phyloP scores from a whole-genome alignment of 305 asterid species.

The Fraxinus xanthoxyloides region DNA sequence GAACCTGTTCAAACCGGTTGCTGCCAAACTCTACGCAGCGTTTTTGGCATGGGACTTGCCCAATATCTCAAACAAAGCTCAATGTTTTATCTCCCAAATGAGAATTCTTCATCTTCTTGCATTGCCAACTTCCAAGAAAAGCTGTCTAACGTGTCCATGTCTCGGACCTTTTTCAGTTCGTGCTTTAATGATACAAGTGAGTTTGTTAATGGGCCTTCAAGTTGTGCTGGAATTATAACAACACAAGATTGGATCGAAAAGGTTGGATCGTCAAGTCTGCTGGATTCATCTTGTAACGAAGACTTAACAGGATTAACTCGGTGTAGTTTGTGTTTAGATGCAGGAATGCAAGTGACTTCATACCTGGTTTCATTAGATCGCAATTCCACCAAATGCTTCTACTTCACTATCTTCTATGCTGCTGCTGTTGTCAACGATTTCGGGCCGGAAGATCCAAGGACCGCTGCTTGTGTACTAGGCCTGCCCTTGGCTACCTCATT shows the following conservation, averaged over 20 bases:
- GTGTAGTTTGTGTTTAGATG: constrained; percentile 55
- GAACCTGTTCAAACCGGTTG: constrained; percentile 36
- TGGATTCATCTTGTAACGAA: constrained; percentile 52
- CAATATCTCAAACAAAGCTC: constrained; percentile 45
- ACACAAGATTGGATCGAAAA: constrained; percentile 36
- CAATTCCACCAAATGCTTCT: constrained; percentile 56
- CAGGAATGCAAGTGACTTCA: constrained; percentile 51
- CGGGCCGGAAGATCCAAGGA: constrained; percentile 46
- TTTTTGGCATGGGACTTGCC: constrained; percentile 56
- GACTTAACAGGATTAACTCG: constrained; percentile 44
- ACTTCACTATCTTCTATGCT: constrained; percentile 46
- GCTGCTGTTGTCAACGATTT: constrained; percentile 50
- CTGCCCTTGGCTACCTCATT: constrained; percentile 37
- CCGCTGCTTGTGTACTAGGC: constrained; percentile 54
- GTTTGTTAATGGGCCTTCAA: constrained; percentile 28
- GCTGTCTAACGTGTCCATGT: constrained; percentile 26
- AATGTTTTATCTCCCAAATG: constrained; percentile 53
- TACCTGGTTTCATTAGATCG: constrained; percentile 44
- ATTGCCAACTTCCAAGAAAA: constrained; percentile 27
- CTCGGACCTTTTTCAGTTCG: constrained; percentile 23
- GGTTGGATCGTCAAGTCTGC: constrained; percentile 22
- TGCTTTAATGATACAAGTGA: constrained; percentile 55
- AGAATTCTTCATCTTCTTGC: constrained; percentile 44
- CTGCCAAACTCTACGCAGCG: constrained; percentile 57
- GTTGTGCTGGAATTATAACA: constrained; percentile 50